Evolutionary conservation across 176 grass and related monocot species (phyloP).

Genomic region (Aegilops tauschii): DNA sequence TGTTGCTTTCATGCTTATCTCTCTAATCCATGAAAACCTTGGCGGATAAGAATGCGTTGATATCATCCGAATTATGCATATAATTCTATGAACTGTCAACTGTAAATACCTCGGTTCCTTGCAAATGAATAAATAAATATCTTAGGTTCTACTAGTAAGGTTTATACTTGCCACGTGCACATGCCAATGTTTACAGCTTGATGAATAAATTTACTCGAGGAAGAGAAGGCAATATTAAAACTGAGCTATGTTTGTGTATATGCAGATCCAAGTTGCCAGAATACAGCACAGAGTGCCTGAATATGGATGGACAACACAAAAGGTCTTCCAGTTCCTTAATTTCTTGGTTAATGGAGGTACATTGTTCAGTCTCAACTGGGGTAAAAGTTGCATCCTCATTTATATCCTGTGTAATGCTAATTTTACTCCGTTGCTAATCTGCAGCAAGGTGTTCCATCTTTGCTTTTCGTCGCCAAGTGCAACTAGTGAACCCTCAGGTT

Average conservation of each 20-base stretch:
- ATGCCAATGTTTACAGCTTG: neutral
- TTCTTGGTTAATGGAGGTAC: constrained; percentile 79
- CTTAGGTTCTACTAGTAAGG: neutral
- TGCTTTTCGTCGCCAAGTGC: constrained; percentile 58
- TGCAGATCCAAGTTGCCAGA: constrained; percentile 77
- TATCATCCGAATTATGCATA: constrained; percentile 7
- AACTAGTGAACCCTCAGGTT: constrained; percentile 62
- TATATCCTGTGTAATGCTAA: constrained; percentile 3
- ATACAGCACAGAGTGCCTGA: constrained; percentile 86
- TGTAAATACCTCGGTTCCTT: neutral
- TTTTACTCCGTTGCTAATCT: constrained; percentile 26
- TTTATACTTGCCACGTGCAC: neutral
- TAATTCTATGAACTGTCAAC: neutral
- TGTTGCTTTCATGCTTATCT: neutral
- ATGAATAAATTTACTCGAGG: constrained; percentile 9
- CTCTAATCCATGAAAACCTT: constrained; percentile 11
- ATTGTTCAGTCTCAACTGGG: neutral
- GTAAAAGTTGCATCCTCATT: neutral
- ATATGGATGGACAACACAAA: constrained; percentile 96
- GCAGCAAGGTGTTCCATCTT: constrained; percentile 64
- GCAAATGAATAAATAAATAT: neutral
- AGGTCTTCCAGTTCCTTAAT: constrained; percentile 93
- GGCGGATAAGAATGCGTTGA: neutral
- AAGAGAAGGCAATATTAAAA: constrained; percentile 9
- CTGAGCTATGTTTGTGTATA: neutral